These are phyloP conservation scores for Fusarium sp. DNA, from an alignment of 2,329 filamentous ascomycete genomes.

Conservation along the genomic window DNA sequence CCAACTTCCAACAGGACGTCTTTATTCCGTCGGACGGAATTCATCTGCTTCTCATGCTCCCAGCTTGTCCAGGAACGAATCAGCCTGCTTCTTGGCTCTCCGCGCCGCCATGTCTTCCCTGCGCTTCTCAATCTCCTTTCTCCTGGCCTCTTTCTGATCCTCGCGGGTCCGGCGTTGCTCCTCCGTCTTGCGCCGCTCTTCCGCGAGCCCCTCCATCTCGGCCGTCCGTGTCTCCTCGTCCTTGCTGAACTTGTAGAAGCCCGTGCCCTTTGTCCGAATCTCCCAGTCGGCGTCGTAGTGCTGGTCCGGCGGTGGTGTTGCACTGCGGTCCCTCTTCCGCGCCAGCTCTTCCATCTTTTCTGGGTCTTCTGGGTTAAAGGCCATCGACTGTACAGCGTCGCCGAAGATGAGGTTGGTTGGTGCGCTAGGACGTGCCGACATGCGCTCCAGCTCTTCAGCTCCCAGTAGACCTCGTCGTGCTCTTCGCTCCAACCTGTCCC, in stretches of 20 bases:
- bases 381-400: constrained; percentile 83
- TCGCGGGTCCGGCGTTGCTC: constrained; percentile 66
- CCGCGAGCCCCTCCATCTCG: constrained; percentile 82
- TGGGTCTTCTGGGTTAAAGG: constrained; percentile 81
- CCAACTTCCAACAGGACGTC: constrained; percentile 1
- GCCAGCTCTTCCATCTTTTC: constrained; percentile 84
- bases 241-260: constrained; percentile 89
- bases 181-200: constrained; percentile 77
- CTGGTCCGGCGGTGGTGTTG: constrained; percentile 81
- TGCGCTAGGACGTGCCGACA: constrained; percentile 74
- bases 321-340: constrained; percentile 79
- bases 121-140: constrained; percentile 72
- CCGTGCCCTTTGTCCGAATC: constrained; percentile 87
- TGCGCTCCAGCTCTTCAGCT: constrained; percentile 72
- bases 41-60: constrained; percentile 20
- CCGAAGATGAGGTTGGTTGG: constrained; percentile 84
- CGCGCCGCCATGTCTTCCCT: constrained; percentile 71
- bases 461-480: constrained; percentile 62
- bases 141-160: constrained; percentile 68
- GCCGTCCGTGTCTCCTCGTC: constrained; percentile 73
- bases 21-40: constrained; percentile 33
- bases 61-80: constrained; percentile 76
- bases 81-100: constrained; percentile 75
- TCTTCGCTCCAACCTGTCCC: constrained; percentile 70
- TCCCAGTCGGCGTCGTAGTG: constrained; percentile 91